Percentiles rank a stretch among this genome's conserved stretches.
Conservation (phyloP, 345 rosid genomes). For the Draba incana region DNA sequence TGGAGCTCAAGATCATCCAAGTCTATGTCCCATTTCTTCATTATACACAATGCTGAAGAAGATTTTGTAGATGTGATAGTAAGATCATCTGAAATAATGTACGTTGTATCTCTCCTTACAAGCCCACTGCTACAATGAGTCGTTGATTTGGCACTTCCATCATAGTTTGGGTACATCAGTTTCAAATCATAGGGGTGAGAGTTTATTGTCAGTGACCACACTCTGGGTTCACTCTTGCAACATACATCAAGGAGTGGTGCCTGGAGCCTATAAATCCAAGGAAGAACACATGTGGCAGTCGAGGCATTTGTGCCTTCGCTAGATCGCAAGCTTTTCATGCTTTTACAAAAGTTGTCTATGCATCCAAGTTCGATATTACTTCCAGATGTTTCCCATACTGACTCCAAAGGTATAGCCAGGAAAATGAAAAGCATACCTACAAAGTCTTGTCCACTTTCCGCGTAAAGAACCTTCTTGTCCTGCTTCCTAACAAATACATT, state of each 20-base stretch:
- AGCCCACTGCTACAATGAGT: not conserved
- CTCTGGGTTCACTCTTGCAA: not conserved
- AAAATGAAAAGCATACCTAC: slow-evolving; percentile 18
- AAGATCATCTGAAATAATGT: slow-evolving; percentile 26
- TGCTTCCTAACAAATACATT: slow-evolving; percentile 15
- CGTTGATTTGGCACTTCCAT: not conserved
- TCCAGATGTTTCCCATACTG: not conserved
- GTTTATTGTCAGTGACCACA: not conserved
- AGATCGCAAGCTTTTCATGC: not conserved
- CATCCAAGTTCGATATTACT: not conserved
- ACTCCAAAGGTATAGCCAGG: slow-evolving; percentile 15
- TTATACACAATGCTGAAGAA: not conserved
- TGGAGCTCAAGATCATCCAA: slow-evolving; percentile 27
- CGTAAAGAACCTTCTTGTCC: slow-evolving; percentile 19
- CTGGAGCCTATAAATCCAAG: not conserved
- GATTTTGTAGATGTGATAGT: not conserved
- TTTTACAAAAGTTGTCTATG: slow-evolving; percentile 15
- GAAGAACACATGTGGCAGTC: not conserved
- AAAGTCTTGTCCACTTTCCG: slow-evolving; percentile 22
- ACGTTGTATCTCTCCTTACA: slow-evolving; percentile 9
- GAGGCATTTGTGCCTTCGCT: not conserved
- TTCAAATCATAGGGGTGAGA: not conserved
- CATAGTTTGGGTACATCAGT: slow-evolving; percentile 7
- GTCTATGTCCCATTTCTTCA: not conserved
- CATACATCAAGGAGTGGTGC: slow-evolving; percentile 13